Evolutionary conservation across 441 rosid genomes (phyloP), one percentile per base, ranked within the genome.

Genomic region (Geranium incanum): DNA sequence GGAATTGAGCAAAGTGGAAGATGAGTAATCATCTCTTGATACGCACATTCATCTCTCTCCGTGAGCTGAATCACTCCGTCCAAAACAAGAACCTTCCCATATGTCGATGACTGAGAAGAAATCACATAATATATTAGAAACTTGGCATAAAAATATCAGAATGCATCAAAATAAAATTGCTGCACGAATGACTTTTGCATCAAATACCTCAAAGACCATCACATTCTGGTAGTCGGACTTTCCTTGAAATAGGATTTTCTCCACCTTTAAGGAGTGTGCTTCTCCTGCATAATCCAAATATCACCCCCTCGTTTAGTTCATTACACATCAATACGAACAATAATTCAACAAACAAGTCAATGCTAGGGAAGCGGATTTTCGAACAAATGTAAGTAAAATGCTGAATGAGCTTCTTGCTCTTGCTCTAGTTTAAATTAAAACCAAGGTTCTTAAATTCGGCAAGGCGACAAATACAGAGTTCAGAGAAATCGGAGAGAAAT

Each of bases 21-120:
- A 74, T 93, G 98, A 75, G 95, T 81, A 68, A 93, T 93, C 98
- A 93, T 93, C 83, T 93, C 98, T 75, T 93, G 98, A 78, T 93
- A 93, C 5, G 98, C 97, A 76, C 98, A 95, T 82, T 95, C 98
- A 71, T 95, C 99, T 78, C 97, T 89, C 80, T 95, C 95, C 0
- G 99, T 93, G 52, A 93, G 92, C 77, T 93, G 98, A 79, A 93
- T 90, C 77, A 90, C 95, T 19, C 98, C 98, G 71, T 93, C 98
- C 85, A 93, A 81, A 74, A 93, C 90, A 69, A 93, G 88, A 76
- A 93, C 97, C 76, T 90, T 93, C 36, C 98, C 98, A 59, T 93
- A 93, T 11, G 98, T 87, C 37, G 97, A 83, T n/a, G 98, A 93
- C 98, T 93, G 78, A 68, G 43, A 76, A 57, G 23, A 38, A 36